Percentiles rank a stretch among this genome's conserved stretches.
These are phyloP conservation scores for Serendipita sp. DNA, from an alignment of 768 basidiomycete species.

Conservation along the genomic window DNA sequence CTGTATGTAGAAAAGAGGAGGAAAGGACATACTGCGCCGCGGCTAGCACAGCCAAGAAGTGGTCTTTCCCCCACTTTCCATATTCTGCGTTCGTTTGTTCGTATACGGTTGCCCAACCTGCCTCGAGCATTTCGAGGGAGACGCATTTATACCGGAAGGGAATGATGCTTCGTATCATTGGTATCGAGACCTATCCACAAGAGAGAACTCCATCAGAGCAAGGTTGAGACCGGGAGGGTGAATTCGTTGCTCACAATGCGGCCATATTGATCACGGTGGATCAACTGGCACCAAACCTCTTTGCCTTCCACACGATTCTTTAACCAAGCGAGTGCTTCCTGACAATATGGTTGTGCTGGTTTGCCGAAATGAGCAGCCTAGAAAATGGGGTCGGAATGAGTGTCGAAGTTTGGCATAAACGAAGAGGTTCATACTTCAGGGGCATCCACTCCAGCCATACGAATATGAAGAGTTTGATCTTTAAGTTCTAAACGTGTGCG, in stretches of 20 bases:
- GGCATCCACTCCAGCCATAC: conserved; percentile 84
- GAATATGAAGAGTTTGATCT: conserved; percentile 69
- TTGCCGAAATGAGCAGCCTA: conserved; percentile 77
- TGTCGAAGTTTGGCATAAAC: background rate
- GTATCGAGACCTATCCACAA: conserved; percentile 45
- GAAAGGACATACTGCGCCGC: conserved; percentile 43
- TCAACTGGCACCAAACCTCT: conserved; percentile 52
- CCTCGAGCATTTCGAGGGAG: conserved; percentile 59
- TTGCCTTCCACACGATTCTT: conserved; percentile 39
- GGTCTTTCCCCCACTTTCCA: conserved; percentile 49
- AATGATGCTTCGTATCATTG: conserved; percentile 39
- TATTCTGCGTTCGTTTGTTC: conserved; percentile 68
- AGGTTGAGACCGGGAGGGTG: background rate
- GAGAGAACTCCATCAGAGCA: background rate
- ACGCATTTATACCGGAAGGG: conserved; percentile 31
- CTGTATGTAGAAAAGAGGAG: background rate
- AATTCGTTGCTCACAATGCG: conserved; percentile 44
- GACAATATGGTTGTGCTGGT: conserved; percentile 53
- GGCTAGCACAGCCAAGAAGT: conserved; percentile 43
- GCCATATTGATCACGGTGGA: conserved; percentile 68
- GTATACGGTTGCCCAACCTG: conserved; percentile 65
- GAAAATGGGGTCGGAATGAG: background rate
- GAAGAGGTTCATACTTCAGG: conserved; percentile 47
- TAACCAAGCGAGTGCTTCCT: conserved; percentile 66
- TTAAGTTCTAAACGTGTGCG: conserved; percentile 39